Evolutionary conservation across 441 rosid genomes (phyloP).

Genomic region (Pelargonium australe): DNA sequence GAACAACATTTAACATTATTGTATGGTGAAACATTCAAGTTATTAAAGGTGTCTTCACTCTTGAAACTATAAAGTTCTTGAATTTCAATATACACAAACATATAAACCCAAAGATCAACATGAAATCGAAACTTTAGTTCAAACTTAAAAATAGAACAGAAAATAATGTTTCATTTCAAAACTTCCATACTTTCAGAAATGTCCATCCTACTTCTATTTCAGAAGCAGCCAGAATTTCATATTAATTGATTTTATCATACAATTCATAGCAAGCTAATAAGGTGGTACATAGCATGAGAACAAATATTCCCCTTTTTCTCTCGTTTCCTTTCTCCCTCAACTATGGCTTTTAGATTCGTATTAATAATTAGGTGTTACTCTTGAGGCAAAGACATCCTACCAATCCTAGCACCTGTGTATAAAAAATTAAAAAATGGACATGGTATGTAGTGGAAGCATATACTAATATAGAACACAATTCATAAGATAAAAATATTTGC

Average conservation of each 20-base stretch:
- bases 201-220: not conserved
- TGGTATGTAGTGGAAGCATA: not conserved
- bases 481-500: not conserved
- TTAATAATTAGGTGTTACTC: not conserved
- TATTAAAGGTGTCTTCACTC: not conserved
- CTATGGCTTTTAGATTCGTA: not conserved
- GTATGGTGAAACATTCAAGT: not conserved
- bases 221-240: not conserved
- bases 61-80: not conserved
- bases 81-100: not conserved
- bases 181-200: not conserved
- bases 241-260: not conserved
- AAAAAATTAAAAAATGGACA: not conserved
- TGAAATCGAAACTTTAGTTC: not conserved
- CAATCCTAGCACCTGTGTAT: not conserved
- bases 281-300: not conserved
- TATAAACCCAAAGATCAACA: slow-evolving; percentile 2
- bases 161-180: not conserved
- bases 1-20: not conserved
- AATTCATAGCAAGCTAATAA: not conserved
- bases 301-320: not conserved
- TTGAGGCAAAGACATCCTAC: not conserved
- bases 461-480: not conserved
- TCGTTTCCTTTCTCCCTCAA: not conserved
- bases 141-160: not conserved